Evolutionary conservation across 306 rosid genomes (phyloP).

Genomic region (Medicago lupulina): DNA sequence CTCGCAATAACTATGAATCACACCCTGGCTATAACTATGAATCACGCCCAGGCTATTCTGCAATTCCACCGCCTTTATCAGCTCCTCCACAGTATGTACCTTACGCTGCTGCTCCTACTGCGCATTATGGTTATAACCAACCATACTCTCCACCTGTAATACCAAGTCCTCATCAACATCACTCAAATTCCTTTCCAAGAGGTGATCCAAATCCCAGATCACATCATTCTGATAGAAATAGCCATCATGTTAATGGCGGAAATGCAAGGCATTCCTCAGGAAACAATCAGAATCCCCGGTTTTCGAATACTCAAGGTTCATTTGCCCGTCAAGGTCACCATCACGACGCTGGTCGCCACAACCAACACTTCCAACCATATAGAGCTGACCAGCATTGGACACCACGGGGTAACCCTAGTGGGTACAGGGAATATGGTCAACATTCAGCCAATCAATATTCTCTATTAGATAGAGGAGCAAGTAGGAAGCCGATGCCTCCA

Average conservation of each 20-base stretch:
- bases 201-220: slow-evolving; percentile 49
- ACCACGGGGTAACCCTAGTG: slow-evolving; percentile 39
- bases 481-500: slow-evolving; percentile 60
- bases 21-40: slow-evolving; percentile 50
- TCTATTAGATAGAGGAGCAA: slow-evolving; percentile 59
- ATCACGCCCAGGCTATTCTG: slow-evolving; percentile 43
- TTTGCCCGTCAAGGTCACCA: slow-evolving; percentile 38
- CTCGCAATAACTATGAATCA: slow-evolving; percentile 36
- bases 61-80: slow-evolving; percentile 45
- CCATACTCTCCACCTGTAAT: slow-evolving; percentile 19
- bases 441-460: slow-evolving; percentile 65
- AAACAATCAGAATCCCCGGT: slow-evolving; percentile 47
- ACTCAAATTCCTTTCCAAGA: slow-evolving; percentile 56
- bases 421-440: slow-evolving; percentile 53
- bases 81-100: slow-evolving; percentile 46
- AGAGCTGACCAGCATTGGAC: slow-evolving; percentile 52
- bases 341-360: slow-evolving; percentile 47
- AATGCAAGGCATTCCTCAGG: slow-evolving; percentile 53
- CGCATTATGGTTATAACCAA: slow-evolving; percentile 50
- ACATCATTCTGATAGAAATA: slow-evolving; percentile 59
- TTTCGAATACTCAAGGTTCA: slow-evolving; percentile 44
- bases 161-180: slow-evolving; percentile 39
- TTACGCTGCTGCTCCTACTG: slow-evolving; percentile 37
- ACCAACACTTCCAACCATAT: slow-evolving; percentile 51
- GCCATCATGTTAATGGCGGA: slow-evolving; percentile 45